Base-by-base conservation (phyloP, 257 asterid genomes). In the Petrea volubilis region DNA sequence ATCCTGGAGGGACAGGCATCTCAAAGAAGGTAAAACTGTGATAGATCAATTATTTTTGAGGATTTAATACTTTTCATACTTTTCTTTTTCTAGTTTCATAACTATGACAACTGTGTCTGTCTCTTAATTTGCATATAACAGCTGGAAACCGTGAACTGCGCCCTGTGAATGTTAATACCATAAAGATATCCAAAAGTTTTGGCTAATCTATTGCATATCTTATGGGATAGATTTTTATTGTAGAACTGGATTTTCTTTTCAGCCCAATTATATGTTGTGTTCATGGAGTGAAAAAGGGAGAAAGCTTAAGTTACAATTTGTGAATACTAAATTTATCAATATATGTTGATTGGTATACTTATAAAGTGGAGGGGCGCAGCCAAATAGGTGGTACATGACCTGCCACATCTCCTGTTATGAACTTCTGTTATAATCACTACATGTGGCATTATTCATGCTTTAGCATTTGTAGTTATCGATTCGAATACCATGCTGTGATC, bases 1-100 rank as follows among this genome's bases (percentile, higher is more conserved):
- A 74, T 75, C 97, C 97, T 70, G 99, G 99, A 72, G 97, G 97
- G 44, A 85, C 97, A 57, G 99, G 99, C 77, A 89, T 94, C 81
- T 87, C 97, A 43, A 83, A 78, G 36, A 91, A 94, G 97, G 98
- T 91, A 81, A 82, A 38, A 70, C n/a, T 38, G 51, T 49, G 31
- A 56, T 61, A 41, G 21, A 61, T 50, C 56, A 79, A 20, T 33
- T 68, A 47, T 67, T 64, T 5, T 66, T 58, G 38, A 7, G 7
- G 3, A n/a, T 52, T 58, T 8, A 28, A 15, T 28, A 21, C 6
- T 31, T 62, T 15, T 50, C 8, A n/a, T n/a, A n/a, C 31, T 50
- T 64, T 7, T 27, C 24, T 40, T 29, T 74, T 51, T 40, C 63
- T 52, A 24, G 59, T 40, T 59, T 31, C 52, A 11, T 33, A 25